Conservation (phyloP, 2,329 filamentous ascomycete species). For the Phaeomoniella chlamydospora region DNA sequence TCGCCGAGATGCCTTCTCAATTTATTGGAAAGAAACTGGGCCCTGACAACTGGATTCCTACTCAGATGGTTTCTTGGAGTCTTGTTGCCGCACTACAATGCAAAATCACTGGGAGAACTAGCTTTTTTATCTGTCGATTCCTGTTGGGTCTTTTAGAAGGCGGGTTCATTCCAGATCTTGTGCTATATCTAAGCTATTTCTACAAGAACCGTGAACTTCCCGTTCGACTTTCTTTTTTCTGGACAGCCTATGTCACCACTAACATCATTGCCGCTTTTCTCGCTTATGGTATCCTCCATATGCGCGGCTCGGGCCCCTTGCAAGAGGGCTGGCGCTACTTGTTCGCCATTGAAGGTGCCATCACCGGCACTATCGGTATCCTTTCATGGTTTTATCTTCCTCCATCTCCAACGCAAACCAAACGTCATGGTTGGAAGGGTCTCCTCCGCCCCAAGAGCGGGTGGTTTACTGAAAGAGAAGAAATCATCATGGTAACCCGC, state of each 20-base stretch:
- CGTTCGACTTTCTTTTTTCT: conserved; percentile 21
- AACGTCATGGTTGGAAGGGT: conserved; percentile 4
- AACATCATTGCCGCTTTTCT: conserved; percentile 19
- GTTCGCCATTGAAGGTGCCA: conserved; percentile 25
- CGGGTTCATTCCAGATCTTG: conserved; percentile 27
- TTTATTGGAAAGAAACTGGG: conserved; percentile 40
- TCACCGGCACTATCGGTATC: conserved; percentile 39
- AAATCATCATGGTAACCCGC: conserved; percentile 55
- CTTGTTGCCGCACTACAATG: conserved; percentile 36
- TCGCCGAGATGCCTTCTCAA: conserved; percentile 42
- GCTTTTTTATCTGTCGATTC: conserved; percentile 24
- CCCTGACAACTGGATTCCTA: conserved; percentile 40
- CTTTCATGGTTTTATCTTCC: conserved; percentile 46
- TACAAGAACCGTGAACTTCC: conserved; percentile 20
- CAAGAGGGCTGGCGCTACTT: conserved; percentile 27
- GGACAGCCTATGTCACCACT: conserved; percentile 18
- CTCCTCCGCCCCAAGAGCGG: conserved; percentile 24
- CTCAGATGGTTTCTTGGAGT: conserved; percentile 38
- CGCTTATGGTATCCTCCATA: conserved; percentile 20
- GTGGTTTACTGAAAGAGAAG: conserved; percentile 54
- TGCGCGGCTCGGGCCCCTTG: conserved; percentile 24
- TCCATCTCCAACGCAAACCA: conserved; percentile 49
- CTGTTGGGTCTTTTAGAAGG: conserved; percentile 31
- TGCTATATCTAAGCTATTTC: conserved; percentile 23
- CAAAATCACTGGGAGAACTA: conserved; percentile 28